Evolutionary conservation across 768 basidiomycete species (phyloP), one percentile per base, ranked within the genome.

Genomic region (Boletus tomentosulus): DNA sequence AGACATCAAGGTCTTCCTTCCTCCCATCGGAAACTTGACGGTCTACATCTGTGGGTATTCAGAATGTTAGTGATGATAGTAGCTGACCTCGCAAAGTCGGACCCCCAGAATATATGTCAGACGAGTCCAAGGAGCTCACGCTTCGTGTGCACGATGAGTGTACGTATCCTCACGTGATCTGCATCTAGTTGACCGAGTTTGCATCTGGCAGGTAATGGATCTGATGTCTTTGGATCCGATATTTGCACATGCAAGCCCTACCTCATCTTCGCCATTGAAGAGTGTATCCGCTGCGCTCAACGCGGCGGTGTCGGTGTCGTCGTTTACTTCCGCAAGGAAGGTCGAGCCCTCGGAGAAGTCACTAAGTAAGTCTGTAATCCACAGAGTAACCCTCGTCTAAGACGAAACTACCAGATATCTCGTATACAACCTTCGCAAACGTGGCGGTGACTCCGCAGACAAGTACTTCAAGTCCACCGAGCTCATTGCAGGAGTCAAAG

Each of bases 381-480:
- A 19, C 43, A 27, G 34, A 43, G 8, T 9, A 25, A 16, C 19
- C 8, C 44, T 43, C 34, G 33, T 50, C 19, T 37, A 30, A 55
- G 13, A 53, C 12, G 33, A 41, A 55, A 38, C 42, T 24, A 24
- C 37, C 54, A 91, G 85, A 63, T 92, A 94, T 71, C 82, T 96
- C 45, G 95, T 98, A 7, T 98, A 98, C 72, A 98, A 98, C 73
- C 81, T 94, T 10, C 87, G 96, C 54, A 98, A 98, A 73, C 87
- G 96, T 42, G 90, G 88, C 3, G 94, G 93, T 6, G 96, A 98
- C 71, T 84, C 83, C 1, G 96, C 96, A 1, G 86, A 92, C 71
- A 84, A 86, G 65, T 98, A 98, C 76, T 98, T 98, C 79, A 87
- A 89, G 67, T 84, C 86, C 6, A 98, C 96, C 0, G 95, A 95